Evolutionary conservation across 140 eudicot genomes (phyloP).

Genomic region (Ambrosia hybrid): DNA sequence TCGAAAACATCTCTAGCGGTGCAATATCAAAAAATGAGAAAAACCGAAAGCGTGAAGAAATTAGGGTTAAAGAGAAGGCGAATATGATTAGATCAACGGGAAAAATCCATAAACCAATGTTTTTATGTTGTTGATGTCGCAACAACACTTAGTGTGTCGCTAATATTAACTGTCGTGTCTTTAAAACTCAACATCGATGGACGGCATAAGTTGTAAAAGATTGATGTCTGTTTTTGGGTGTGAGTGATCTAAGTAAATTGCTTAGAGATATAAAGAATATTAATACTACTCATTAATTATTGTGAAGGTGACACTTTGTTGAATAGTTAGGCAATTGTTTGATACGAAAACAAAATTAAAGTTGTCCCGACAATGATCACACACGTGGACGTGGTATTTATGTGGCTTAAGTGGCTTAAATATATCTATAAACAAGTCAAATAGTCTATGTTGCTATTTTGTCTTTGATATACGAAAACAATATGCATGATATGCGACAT

Average conservation of each 20-base stretch:
- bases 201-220: not conserved
- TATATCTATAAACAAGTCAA: no score
- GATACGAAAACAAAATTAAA: not conserved
- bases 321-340: not conserved
- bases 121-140: conserved; percentile 20
- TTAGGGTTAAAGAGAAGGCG: conserved; percentile 21
- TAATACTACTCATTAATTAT: no score
- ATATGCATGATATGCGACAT: no score
- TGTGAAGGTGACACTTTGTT: not conserved
- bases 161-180: not conserved
- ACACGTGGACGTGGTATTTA: conserved; percentile 5
- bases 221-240: not conserved
- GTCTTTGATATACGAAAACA: no score
- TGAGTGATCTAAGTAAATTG: not conserved
- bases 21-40: conserved; percentile 12
- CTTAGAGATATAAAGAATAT: not conserved
- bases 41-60: conserved; percentile 24
- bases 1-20: conserved; percentile 16
- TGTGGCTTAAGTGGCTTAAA: not conserved
- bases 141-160: not conserved
- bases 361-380: conserved; percentile 7
- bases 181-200: not conserved
- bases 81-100: conserved; percentile 24
- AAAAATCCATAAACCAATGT: conserved; percentile 27
- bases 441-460: no score